Conservation (phyloP, 768 basidiomycete species). For the Macrolepiota fuliginosa region DNA sequence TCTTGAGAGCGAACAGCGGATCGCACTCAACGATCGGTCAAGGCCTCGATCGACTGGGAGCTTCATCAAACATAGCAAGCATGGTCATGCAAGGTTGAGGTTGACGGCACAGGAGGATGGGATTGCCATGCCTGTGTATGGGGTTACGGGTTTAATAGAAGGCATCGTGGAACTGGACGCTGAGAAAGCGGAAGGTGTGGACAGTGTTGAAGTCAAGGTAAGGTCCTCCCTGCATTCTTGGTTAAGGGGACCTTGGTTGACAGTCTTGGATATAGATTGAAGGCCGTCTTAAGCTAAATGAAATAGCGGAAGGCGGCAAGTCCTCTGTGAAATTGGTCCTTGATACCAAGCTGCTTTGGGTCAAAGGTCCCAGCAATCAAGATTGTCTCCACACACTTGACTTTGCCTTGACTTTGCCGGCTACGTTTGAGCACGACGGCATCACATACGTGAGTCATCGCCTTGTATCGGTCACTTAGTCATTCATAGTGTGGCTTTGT, state of each 20-base stretch:
- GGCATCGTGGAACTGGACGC: slow-evolving; percentile 49
- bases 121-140: slow-evolving; percentile 55
- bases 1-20: slow-evolving; percentile 47
- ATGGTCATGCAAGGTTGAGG: slow-evolving; percentile 48
- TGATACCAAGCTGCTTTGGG: slow-evolving; percentile 56
- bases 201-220: slow-evolving; percentile 65
- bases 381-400: slow-evolving; percentile 51
- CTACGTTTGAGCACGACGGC: slow-evolving; percentile 52
- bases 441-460: slow-evolving; percentile 53
- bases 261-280: slow-evolving; percentile 45
- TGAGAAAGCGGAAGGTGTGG: slow-evolving; percentile 50
- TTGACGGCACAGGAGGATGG: slow-evolving; percentile 52
- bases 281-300: slow-evolving; percentile 55
- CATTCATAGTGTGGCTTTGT: slow-evolving; percentile 10
- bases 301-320: slow-evolving; percentile 67
- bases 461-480: neutral
- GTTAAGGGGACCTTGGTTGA: slow-evolving; percentile 3
- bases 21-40: slow-evolving; percentile 42
- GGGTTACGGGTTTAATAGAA: slow-evolving; percentile 45
- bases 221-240: slow-evolving; percentile 15
- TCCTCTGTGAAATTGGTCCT: slow-evolving; percentile 49
- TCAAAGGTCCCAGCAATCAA: slow-evolving; percentile 37
- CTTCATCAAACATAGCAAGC: slow-evolving; percentile 60
- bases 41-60: slow-evolving; percentile 40
- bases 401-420: slow-evolving; percentile 58